Base-by-base conservation (phyloP, 2,329 filamentous ascomycete species). In the Diaporthe sp. region DNA sequence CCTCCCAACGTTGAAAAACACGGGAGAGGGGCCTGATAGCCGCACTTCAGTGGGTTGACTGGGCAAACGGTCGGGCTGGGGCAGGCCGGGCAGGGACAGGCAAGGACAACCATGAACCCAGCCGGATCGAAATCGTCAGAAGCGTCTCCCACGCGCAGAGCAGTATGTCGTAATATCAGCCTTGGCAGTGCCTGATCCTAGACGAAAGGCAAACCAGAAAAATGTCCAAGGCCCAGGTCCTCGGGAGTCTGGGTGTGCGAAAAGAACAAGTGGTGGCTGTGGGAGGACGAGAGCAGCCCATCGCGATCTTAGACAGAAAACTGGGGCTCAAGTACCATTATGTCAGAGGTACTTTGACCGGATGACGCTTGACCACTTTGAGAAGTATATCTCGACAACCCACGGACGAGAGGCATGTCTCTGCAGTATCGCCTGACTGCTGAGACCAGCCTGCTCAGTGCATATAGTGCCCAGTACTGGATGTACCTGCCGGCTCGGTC, bases 51-150 rank as follows among this genome's bases (percentile, higher is more conserved):
- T 62, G 67, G 17, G 31, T 71, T 49, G 61, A 71, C 51, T 72
- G 68, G 75, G 58, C 65, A 70, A 75, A 70, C 61, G 60, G 62
- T 53, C 62, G 31, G 53, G 73, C 68, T 72, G 71, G 70, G 73
- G 73, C 72, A 70, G 53, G 75, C 75, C 73, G n/a, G 75, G 37
- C 73, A 70, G 49, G 72, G 60, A 55, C 39, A 73, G 42, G 58
- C 70, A 75, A 77, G 76, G 73, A 65, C 70, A 71, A 73, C 73
- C 76, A 73, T 73, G 73, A 19, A 58, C 53, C 55, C 58, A 71
- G 60, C 42, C 57, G 60, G 49, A 71, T 53, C 39, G 73, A 49
- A 75, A 61, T 67, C 58, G 62, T 65, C 65, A 51, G 51, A 70
- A 57, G 71, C 60, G 58, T 73, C 61, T 55, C 34, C 49, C 58